Evolutionary conservation across 2,329 filamentous ascomycete genomes (phyloP).

Genomic region (Shiraia bambusicola): DNA sequence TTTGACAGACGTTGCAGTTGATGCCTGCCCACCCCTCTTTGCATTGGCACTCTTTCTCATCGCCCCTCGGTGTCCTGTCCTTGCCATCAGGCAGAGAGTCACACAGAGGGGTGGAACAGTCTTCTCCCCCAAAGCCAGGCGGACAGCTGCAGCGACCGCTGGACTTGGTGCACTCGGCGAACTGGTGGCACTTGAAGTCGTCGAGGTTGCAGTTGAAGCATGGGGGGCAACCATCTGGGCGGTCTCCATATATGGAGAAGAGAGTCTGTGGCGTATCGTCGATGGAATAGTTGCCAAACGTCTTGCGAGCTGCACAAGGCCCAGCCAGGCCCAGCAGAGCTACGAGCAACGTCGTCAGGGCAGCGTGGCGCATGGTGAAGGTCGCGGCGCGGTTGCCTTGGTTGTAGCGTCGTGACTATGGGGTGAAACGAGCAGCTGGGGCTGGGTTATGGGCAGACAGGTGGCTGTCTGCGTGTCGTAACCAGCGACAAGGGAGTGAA

Average conservation of each 20-base stretch:
- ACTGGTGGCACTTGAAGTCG: conserved; percentile 88
- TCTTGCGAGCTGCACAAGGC: conserved; percentile 31
- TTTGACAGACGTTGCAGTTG: conserved; percentile 93
- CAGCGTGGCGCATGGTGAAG: conserved; percentile 38
- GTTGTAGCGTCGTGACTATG: conserved; percentile 4
- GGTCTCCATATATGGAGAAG: conserved; percentile 70
- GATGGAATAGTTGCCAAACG: conserved; percentile 53
- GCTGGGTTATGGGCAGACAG: neutral
- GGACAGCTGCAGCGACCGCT: conserved; percentile 94
- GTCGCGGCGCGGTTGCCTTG: conserved; percentile 19
- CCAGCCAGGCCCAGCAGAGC: conserved; percentile 26
- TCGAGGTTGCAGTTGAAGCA: conserved; percentile 98
- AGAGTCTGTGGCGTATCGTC: conserved; percentile 52
- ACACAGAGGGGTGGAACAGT: conserved; percentile 88
- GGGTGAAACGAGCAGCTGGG: neutral
- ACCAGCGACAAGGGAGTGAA: conserved; percentile 11
- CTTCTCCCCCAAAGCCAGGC: conserved; percentile 88
- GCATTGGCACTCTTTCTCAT: conserved; percentile 71
- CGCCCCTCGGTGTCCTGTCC: conserved; percentile 73
- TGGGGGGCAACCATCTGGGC: conserved; percentile 76
- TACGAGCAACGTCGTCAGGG: conserved; percentile 36
- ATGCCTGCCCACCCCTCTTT: conserved; percentile 94
- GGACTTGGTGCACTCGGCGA: conserved; percentile 80
- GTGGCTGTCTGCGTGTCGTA: too few species aligned
- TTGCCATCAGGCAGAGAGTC: conserved; percentile 78